Evolutionary conservation across 2,329 filamentous ascomycete species (phyloP), one percentile per base, ranked within the genome.

Genomic region (Trichoderma brevicompactum): DNA sequence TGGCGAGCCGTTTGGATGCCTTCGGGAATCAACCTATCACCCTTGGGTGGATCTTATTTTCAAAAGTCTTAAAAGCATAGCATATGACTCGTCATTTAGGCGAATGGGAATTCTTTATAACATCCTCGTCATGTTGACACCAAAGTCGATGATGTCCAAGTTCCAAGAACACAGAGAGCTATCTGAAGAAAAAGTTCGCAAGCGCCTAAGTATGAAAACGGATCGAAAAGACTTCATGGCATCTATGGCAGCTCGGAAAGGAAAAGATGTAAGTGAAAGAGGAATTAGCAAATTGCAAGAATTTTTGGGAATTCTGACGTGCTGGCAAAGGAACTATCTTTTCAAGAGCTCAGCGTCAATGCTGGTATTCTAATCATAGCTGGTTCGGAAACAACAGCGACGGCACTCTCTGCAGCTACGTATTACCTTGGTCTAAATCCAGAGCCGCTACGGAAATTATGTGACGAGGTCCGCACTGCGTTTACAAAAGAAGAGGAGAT

Each of bases 311-410:
- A 8, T 13, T n/a, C 44, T 62, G 36, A 62, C 36, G 15, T 23
- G 2, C 4, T 19, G 17, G 13, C 7, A 40, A 46, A 70, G n/a
- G 49, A 63, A 8, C 36, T 65, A 6, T 61, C 67, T 8, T 49
- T 63, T 17, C 61, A 65, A 41, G 65, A 66, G 66, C 19, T 67
- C 60, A 38, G 38, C 48, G 66, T 67, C 13, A 56, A 66, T 34
- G 53, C 68, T 67, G 53, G 68, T 19, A 23, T 67, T 36, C 54
- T 71, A 1, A 65, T 76, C 48, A 50, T 74, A 8, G 75, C 71
- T 5, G 75, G 75, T 0, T 74, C 72, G 5, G 75, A 77, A 61
- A 77, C 75, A 3, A 76, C 74, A 15, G 74, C 74, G 0, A 75
- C 74, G 0, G 54, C 70, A 1, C 69, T 77, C 0, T 68, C 69